These are phyloP conservation scores for Tripterygium wilfordii DNA, from an alignment of 177 flowering plant species.

Conservation along the genomic window DNA sequence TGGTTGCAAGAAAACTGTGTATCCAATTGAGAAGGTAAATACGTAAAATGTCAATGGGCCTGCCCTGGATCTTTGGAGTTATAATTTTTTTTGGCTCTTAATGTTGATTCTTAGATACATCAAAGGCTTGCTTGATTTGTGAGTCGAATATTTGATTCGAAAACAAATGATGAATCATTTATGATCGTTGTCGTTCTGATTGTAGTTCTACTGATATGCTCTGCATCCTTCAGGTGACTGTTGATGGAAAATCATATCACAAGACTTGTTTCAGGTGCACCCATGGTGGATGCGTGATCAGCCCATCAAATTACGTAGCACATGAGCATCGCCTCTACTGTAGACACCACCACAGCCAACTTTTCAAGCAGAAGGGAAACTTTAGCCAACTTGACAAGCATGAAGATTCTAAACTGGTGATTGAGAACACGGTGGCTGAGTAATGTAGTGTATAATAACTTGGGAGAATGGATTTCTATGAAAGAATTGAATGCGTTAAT, in stretches of 20 bases:
- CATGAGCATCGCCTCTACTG: constrained; percentile 82
- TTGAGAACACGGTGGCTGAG: constrained; percentile 35
- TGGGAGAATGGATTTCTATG: too few species aligned
- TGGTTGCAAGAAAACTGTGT: constrained; percentile 90
- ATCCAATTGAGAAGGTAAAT: constrained; percentile 87
- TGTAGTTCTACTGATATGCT: too few species aligned
- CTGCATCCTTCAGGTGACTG: constrained; percentile 57
- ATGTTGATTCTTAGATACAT: too few species aligned
- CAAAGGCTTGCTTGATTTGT: too few species aligned
- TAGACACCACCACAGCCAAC: constrained; percentile 79
- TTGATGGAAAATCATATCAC: constrained; percentile 79
- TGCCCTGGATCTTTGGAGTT: too few species aligned
- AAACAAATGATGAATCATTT: too few species aligned
- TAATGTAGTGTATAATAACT: too few species aligned
- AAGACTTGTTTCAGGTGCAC: constrained; percentile 83
- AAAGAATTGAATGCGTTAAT: too few species aligned
- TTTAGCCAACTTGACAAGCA: constrained; percentile 79
- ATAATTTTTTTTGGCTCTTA: too few species aligned
- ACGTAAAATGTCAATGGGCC: too few species aligned
- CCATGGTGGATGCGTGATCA: constrained; percentile 85
- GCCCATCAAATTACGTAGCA: constrained; percentile 85
- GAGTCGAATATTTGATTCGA: too few species aligned
- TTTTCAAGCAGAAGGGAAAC: constrained; percentile 84
- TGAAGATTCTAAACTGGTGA: constrained; percentile 36
- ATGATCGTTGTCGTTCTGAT: too few species aligned